Evolutionary conservation across 1,139 yeast species (phyloP).

Genomic region (Nadsonia commutata): DNA sequence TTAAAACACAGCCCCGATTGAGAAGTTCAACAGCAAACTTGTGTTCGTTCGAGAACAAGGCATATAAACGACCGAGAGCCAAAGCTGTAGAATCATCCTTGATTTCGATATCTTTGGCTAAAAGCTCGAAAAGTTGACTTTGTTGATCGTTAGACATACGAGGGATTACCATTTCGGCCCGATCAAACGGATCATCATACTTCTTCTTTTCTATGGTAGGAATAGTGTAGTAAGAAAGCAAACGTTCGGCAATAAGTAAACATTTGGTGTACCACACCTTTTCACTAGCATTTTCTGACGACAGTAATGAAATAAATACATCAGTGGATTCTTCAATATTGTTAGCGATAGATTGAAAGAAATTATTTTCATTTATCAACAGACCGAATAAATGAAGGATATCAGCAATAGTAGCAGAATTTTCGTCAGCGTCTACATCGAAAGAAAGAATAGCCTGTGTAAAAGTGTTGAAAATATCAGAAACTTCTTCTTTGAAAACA

Average conservation of each 20-base stretch:
- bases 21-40: conserved; percentile 28
- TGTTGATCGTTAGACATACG: conserved; percentile 22
- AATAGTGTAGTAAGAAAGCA: conserved; percentile 15
- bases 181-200: conserved; percentile 8
- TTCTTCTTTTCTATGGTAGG: conserved; percentile 10
- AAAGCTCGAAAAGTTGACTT: conserved; percentile 28
- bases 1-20: conserved; percentile 27
- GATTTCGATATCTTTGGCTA: conserved; percentile 29
- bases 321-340: conserved; percentile 28
- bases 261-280: conserved; percentile 21
- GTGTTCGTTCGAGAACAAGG: conserved; percentile 37
- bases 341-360: conserved; percentile 27
- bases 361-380: conserved; percentile 27
- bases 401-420: conserved; percentile 26
- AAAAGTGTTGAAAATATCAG: conserved; percentile 24
- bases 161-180: conserved; percentile 7
- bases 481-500: conserved; percentile 9
- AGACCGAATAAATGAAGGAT: conserved; percentile 35
- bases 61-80: conserved; percentile 37
- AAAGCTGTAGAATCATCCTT: conserved; percentile 33
- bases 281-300: conserved; percentile 10
- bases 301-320: conserved; percentile 13
- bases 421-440: conserved; percentile 19
- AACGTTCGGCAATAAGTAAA: conserved; percentile 18
- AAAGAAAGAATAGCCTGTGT: conserved; percentile 25